Conservation (phyloP, 805 yeast genomes). For the Saccharomycopsis babjevae region DNA sequence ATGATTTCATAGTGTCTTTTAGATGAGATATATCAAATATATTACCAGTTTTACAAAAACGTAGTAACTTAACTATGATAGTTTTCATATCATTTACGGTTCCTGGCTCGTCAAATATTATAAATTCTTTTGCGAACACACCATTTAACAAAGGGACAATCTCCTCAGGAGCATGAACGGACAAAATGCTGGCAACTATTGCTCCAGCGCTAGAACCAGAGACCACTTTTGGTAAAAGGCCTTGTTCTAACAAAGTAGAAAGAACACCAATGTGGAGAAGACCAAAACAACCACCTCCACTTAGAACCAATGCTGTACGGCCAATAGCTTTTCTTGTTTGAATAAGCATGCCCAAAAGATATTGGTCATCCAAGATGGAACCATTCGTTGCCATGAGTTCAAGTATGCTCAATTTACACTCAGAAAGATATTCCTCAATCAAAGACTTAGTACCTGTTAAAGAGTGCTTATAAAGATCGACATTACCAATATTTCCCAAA, state of each 20-base stretch:
- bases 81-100: slow-evolving; percentile 34
- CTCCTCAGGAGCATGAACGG: slow-evolving; percentile 72
- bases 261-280: slow-evolving; percentile 87
- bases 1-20: slow-evolving; percentile 59
- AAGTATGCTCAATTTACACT: slow-evolving; percentile 49
- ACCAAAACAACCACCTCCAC: slow-evolving; percentile 96
- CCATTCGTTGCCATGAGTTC: slow-evolving; percentile 6
- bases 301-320: slow-evolving; percentile 83
- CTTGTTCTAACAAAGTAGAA: slow-evolving; percentile 62
- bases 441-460: slow-evolving; percentile 77
- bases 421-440: slow-evolving; percentile 74
- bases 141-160: slow-evolving; percentile 41
- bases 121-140: slow-evolving; percentile 35
- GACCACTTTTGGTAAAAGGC: slow-evolving; percentile 73
- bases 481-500: slow-evolving; percentile 79
- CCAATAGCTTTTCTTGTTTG: slow-evolving; percentile 91
- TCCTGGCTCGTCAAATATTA: slow-evolving; percentile 45
- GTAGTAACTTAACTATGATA: slow-evolving; percentile 26
- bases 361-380: slow-evolving; percentile 48
- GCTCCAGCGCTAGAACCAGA: slow-evolving; percentile 97
- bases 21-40: slow-evolving; percentile 74
- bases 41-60: slow-evolving; percentile 76
- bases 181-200: slow-evolving; percentile 80
- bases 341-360: slow-evolving; percentile 65
- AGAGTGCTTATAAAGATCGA: slow-evolving; percentile 64